Base-by-base conservation (phyloP, 306 rosid genomes). In the Dryas alaskensis region DNA sequence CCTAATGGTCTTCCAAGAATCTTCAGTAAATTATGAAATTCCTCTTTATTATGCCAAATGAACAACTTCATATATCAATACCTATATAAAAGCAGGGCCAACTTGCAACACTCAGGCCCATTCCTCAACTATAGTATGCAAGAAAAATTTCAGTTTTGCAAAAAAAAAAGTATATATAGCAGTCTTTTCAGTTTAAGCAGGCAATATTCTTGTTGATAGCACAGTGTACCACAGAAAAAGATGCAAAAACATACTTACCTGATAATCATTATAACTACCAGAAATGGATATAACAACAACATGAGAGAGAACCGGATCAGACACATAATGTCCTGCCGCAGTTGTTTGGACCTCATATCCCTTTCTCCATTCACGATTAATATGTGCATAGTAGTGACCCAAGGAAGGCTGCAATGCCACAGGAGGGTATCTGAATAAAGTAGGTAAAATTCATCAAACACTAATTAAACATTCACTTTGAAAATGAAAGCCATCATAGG, bases 331-430 rank as follows among this genome's bases (percentile, higher is more conserved):
- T 66, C 97, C 93, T 13, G 90, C 81, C 60, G 74, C 84, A 73
- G 86, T 84, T 46, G 80, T 83, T 73, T 89, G 90, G 76, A 82
- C 81, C 84, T 92, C 81, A 61, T 88, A 95, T 66, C 97, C 99
- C 77, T 82, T 87, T 81, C 84, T 88, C 99, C 99, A 95, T 83
- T 88, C 86, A 62, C 68, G 78, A 88, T 95, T 95, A 79, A 95
- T 83, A 50, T 64, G 92, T 65, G 83, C 86, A 83, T 83, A 95
- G 88, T 95, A 95, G 76, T 81, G 83, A 77, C 96, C 99, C 89
- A 88, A 73, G 42, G 99, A 92, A 77, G 99, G 99, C 86, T 95
- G 99, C 87, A 92, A 77, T 45, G 98, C 92, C 87, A 95, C 80
- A 74, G 96, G 99, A 84, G 99, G 99, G 73, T 92, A 92, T 87